Evolutionary conservation across 768 basidiomycete species (phyloP).

Genomic region (Infundibulicybe gibba): DNA sequence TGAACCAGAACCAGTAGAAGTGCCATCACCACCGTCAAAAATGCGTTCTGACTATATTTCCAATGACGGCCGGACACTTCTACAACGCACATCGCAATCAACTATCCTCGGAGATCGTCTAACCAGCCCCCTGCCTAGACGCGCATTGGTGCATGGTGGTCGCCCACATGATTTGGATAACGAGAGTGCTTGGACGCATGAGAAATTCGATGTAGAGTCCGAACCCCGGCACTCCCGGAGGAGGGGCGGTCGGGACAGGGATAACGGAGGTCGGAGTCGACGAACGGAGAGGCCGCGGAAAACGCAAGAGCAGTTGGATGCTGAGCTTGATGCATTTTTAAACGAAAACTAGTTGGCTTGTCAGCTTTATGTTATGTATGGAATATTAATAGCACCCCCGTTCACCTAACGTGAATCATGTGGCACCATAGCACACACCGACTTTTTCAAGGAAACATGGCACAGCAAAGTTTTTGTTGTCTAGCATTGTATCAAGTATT

Average conservation of each 20-base stretch:
- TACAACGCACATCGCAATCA: constrained; percentile 53
- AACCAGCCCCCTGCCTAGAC: constrained; percentile 41
- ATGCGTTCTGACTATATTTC: constrained; percentile 67
- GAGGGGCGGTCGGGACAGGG: constrained; percentile 12
- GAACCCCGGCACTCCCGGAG: constrained; percentile 4
- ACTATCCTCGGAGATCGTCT: constrained; percentile 38
- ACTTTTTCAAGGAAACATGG: too few species aligned
- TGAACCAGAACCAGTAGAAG: constrained; percentile 15
- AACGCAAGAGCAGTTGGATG: constrained; percentile 77
- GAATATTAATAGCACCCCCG: too few species aligned
- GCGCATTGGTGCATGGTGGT: constrained; percentile 20
- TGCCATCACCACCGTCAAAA: constrained; percentile 54
- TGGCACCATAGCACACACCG: too few species aligned
- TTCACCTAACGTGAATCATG: too few species aligned
- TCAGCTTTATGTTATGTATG: too few species aligned
- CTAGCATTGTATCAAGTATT: too few species aligned
- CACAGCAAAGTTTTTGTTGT: too few species aligned
- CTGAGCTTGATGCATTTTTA: constrained; percentile 78
- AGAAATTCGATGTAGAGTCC: constrained; percentile 14
- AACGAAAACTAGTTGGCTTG: constrained; percentile 40
- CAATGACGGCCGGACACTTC: constrained; percentile 43
- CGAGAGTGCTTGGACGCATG: constrained; percentile 11
- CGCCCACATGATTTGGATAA: constrained; percentile 15
- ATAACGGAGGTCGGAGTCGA: constrained; percentile 19
- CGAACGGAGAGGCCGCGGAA: constrained; percentile 38